Evolutionary conservation across 495 filamentous ascomycete species (phyloP), one percentile per base, ranked within the genome.

Genomic region (Podospora pseudopauciseta): DNA sequence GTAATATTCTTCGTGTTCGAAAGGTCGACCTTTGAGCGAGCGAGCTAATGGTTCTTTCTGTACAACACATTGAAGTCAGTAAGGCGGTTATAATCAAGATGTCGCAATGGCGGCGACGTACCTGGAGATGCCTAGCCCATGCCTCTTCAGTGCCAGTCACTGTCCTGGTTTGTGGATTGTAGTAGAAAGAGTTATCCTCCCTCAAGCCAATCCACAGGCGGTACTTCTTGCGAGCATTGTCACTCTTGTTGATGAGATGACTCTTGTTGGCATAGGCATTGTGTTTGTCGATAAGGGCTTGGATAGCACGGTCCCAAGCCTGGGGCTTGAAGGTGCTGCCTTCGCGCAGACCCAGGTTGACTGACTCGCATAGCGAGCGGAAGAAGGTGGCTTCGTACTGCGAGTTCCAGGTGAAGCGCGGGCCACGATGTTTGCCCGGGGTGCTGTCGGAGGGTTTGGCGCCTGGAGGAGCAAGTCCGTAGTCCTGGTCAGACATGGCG

Each of bases 181-280:
- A 84, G 32, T 77, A 72, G 64, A 84, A 84, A 62, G 80, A 80
- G 44, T 81, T 81, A 61, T 84, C 79, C 63, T 84, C 82, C 4
- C 82, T 72, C 56, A 84, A 65, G 15, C 82, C 82, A n/a, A 81
- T 74, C 82, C 82, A 84, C 63, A 84, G 79, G 49, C 82, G 82
- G 66, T 84, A 84, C 77, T 83, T 83, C 74, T 84, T 84, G 28
- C 82, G 79, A 54, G 82, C 82, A 71, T 84, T 84, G 75, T 84
- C 82, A 70, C 80, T 82, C 73, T 84, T 84, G 74, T 84, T 84
- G 74, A 84, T 82, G 18, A 84, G 80, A 54, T 84, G 82, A 69
- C 75, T 77, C 77, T 84, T 84, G 68, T 80, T 78, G 59, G 82
- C 81, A 70, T 79, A 82, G 28, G 81, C 81, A 65, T 76, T 77